Base-by-base conservation (phyloP, 2,329 filamentous ascomycete species). In the Epichloe baconii region DNA sequence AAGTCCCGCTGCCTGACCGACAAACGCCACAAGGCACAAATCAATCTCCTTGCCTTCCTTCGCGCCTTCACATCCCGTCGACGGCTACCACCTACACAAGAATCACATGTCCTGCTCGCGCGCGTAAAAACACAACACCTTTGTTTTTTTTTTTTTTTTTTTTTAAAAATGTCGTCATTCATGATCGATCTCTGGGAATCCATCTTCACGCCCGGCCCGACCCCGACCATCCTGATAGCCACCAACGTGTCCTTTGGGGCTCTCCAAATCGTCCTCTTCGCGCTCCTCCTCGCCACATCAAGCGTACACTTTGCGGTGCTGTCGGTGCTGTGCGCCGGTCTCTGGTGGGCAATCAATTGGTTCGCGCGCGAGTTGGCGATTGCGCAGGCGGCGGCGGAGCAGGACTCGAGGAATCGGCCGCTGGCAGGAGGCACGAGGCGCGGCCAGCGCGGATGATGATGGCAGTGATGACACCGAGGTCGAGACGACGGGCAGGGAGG, bases 271-370 rank as follows among this genome's bases (percentile, higher is more conserved):
- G 75, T 95, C 42, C 82, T 97, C 58, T 69, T 88, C 57, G 67
- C 71, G 50, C 84, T 98, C 55, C 78, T 97, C 49, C 54, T 88
- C 58, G 83, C 81, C 52, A 98, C 91, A 7, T 82, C 85, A 68
- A 95, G 86, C 71, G 78, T 95, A 56, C 93, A 97, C 74, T 95
- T 96, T 63, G 66, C 88, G 56, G 75, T 91, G 52, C 78, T 98
- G 5, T 95, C 88, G 12, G 62, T 83, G 53, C 74, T 98, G 10
- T 88, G 82, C 56, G 90, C 72, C 35, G 86, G 86, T 4, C 76
- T 97, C 37, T 98, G 93, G 93, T 89, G 80, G 73, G 81, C 86
- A 52, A 90, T 97, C 71, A 97, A 97, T 77, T 98, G 93, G 93
- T 97, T 98, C 64, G 89, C 88, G 51, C 71, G 71, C 44, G 91